Evolutionary conservation across 768 basidiomycete genomes (phyloP).

Genomic region (Leccinum boreale): DNA sequence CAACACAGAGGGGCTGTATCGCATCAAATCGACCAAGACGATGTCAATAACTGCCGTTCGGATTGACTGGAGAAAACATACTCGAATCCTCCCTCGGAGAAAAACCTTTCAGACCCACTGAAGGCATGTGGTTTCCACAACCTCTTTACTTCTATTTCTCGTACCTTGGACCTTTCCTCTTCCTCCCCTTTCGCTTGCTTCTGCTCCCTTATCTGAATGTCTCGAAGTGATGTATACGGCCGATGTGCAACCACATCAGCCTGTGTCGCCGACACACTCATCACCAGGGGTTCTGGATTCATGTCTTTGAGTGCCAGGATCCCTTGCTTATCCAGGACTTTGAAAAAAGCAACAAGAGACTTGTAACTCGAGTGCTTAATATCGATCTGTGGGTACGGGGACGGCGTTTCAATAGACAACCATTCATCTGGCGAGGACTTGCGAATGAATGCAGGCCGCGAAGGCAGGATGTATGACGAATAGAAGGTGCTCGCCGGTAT

Average conservation of each 20-base stretch:
- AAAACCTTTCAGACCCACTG: slow-evolving; percentile 48
- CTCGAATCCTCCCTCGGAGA: slow-evolving; percentile 63
- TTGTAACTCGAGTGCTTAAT: slow-evolving; percentile 82
- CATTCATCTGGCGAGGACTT: slow-evolving; percentile 11
- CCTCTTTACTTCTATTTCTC: slow-evolving; percentile 59
- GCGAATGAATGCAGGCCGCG: slow-evolving; percentile 59
- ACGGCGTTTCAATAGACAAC: slow-evolving; percentile 17
- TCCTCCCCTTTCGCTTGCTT: slow-evolving; percentile 56
- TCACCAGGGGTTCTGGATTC: slow-evolving; percentile 51
- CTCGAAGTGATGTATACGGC: slow-evolving; percentile 57
- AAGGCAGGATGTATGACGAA: slow-evolving; percentile 72
- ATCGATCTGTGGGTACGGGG: slow-evolving; percentile 48
- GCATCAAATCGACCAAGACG: background rate
- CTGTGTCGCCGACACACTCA: slow-evolving; percentile 54
- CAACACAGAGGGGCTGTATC: slow-evolving; percentile 44
- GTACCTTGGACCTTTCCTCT: slow-evolving; percentile 42
- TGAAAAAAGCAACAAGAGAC: slow-evolving; percentile 79
- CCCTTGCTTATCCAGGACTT: slow-evolving; percentile 67
- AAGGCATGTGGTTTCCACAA: slow-evolving; percentile 71
- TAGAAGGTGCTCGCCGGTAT: slow-evolving; percentile 76
- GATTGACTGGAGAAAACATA: slow-evolving; percentile 32
- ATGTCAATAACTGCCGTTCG: background rate
- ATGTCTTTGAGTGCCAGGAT: slow-evolving; percentile 68
- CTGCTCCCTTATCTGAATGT: slow-evolving; percentile 60
- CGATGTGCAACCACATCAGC: slow-evolving; percentile 51